phyloP scores from a whole-genome alignment of 129 eudicot genomes.

The Artemisia argyi region DNA sequence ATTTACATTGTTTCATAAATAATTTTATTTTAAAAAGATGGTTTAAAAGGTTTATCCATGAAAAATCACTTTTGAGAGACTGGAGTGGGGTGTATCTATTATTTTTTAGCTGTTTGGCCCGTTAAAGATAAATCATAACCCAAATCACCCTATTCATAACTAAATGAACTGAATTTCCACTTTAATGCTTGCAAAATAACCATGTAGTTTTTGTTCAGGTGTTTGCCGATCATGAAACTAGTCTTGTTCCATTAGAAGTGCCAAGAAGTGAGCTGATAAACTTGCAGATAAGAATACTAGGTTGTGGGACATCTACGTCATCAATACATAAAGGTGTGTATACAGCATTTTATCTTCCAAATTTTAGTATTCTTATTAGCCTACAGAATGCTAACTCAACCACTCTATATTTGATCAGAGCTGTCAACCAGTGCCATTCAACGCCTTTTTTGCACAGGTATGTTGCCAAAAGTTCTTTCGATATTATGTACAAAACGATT shows the following conservation, averaged over 20 bases:
- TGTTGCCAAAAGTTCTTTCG: neutral
- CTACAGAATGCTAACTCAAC: conserved; percentile 8
- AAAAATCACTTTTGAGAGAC: too few relatives aligned
- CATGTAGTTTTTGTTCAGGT: conserved; percentile 41
- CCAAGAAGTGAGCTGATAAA: conserved; percentile 43
- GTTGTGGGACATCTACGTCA: conserved; percentile 55
- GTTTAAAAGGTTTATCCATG: too few relatives aligned
- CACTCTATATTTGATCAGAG: conserved; percentile 32
- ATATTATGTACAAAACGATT: neutral
- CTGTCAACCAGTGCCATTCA: conserved; percentile 32
- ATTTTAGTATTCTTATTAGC: neutral
- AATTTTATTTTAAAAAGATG: too few relatives aligned
- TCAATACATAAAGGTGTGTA: conserved; percentile 55
- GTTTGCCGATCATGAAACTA: conserved; percentile 71
- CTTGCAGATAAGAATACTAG: conserved; percentile 36
- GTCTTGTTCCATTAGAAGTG: conserved; percentile 44
- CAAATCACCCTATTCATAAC: neutral
- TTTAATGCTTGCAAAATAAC: conserved; percentile 3
- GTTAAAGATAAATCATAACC: neutral
- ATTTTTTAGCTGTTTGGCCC: neutral
- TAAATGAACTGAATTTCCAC: neutral
- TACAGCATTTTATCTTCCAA: neutral
- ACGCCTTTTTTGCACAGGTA: conserved; percentile 58
- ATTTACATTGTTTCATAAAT: too few relatives aligned
- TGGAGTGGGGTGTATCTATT: neutral